Base-by-base conservation (phyloP, 2,329 filamentous ascomycete genomes). In the Colletotrichum lini region DNA sequence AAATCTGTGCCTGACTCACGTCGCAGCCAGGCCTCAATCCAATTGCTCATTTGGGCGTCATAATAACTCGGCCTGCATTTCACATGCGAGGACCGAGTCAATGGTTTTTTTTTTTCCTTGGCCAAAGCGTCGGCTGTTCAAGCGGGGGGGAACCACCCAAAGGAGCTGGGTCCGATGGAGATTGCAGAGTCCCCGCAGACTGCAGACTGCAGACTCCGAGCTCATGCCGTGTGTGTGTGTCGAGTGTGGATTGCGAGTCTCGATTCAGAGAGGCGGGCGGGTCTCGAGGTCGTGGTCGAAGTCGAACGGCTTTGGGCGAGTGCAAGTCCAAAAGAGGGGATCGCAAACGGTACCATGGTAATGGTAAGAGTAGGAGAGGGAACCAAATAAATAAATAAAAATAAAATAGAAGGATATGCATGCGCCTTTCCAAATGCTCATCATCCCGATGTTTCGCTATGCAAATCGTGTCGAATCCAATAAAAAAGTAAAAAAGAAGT, bases 381-480 rank as follows among this genome's bases (percentile, higher is more conserved):
- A 53, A 4, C 21, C 13, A 21, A 12, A 64, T 23, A 23, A 2
- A 23, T 23, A 30, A 53, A 53, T 21, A 30, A 45, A 45, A 18
- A n/a, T 13, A 44, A 42, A 10, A 69, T 35, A 10, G 21, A 47
- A 38, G 10, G 26, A 16, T 45, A 47, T 71, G 65, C 58, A 68
- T 62, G 65, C 65, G 65, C 65, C 52, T 15, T 71, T 71, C 4
- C 52, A 62, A 71, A 71, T 68, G 68, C 68, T 71, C 57, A 53
- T 72, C 44, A 45, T 49, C 61, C 65, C 35, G 21, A 35, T 58
- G 60, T 57, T 35, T 73, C 72, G 72, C 72, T 73, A 73, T 73
- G 72, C 72, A 70, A 65, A 47, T 73, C 65, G 59, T 66, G 61
- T 49, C 44, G 52, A 71, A 67, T 49, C 52, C 60, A 64, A 64